Evolutionary conservation across 1,284 basidiomycete genomes (phyloP).

Genomic region (Rhodofomes roseus): DNA sequence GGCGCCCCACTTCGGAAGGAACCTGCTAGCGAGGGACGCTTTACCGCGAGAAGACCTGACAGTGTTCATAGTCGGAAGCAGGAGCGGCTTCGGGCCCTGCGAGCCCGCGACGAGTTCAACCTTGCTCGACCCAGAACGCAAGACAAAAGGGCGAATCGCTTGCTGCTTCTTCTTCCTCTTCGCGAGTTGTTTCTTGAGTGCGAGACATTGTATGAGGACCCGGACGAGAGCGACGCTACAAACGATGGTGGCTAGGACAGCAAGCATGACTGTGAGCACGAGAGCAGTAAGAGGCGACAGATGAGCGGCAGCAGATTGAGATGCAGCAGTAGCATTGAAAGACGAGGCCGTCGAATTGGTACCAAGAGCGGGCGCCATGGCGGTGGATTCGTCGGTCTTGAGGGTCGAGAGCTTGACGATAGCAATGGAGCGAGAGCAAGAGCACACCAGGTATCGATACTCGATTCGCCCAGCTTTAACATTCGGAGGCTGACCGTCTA

Average conservation of each 20-base stretch:
- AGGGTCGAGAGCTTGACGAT: neutral
- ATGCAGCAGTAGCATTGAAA: neutral
- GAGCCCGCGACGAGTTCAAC: neutral
- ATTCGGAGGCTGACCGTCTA: neutral
- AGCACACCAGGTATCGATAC: too few relatives aligned
- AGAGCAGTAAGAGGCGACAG: neutral
- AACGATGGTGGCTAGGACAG: neutral
- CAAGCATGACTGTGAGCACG: neutral
- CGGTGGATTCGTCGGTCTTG: neutral
- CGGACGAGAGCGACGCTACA: neutral
- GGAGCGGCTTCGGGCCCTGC: neutral
- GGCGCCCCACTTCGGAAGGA: neutral
- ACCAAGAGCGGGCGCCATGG: neutral
- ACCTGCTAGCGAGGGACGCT: neutral
- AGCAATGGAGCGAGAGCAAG: neutral
- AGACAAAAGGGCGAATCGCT: neutral
- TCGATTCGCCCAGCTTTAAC: neutral
- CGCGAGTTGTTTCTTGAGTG: neutral
- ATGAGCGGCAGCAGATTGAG: neutral
- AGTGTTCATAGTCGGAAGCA: constrained; percentile 1
- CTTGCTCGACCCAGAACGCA: neutral
- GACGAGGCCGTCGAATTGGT: neutral
- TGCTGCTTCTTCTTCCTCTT: neutral
- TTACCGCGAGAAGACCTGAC: constrained; percentile 4
- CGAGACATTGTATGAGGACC: neutral